Percentiles rank a stretch among this genome's conserved stretches.
Conservation (phyloP, 2,329 filamentous ascomycete species). For the Aspergillus versicolor region DNA sequence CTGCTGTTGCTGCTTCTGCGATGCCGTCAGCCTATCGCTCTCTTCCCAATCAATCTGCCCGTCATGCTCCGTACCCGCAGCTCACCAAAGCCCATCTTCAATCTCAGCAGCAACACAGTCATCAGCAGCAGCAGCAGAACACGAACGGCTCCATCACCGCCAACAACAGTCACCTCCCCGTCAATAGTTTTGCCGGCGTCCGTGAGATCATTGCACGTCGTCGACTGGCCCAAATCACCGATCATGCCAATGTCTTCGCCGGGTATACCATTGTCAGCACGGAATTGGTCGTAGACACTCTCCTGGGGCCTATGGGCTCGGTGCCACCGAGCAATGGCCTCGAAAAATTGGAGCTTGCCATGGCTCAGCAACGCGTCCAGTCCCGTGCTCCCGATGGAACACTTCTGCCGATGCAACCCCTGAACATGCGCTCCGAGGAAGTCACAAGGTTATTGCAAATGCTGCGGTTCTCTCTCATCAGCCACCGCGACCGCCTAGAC, state of each 20-base stretch:
- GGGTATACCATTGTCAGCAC: constrained; percentile 45
- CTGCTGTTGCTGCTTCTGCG: constrained; percentile 37
- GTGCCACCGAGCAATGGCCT: constrained; percentile 41
- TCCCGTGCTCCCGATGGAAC: constrained; percentile 39
- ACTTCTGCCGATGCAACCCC: constrained; percentile 37
- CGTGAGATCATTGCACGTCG: constrained; percentile 43
- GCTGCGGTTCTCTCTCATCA: constrained; percentile 45
- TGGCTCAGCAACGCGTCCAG: constrained; percentile 45
- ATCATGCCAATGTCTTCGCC: constrained; percentile 46
- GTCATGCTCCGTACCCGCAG: constrained; percentile 39
- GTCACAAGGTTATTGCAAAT: constrained; percentile 43
- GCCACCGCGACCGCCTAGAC: constrained; percentile 39
- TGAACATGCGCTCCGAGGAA: constrained; percentile 46
- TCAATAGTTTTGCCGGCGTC: constrained; percentile 43
- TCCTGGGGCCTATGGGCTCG: constrained; percentile 43
- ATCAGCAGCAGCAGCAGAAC: constrained; percentile 16
- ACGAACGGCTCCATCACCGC: constrained; percentile 11
- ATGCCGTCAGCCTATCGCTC: constrained; percentile 46
- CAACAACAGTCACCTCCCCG: constrained; percentile 28
- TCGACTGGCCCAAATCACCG: constrained; percentile 44
- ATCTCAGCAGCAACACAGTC: constrained; percentile 21
- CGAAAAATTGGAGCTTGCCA: constrained; percentile 44
- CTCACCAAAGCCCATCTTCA: constrained; percentile 36
- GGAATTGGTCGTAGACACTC: constrained; percentile 44
- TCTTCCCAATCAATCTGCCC: constrained; percentile 36